A percentile compares a stretch with the other conserved stretches of the same genome.
phyloP scores from a whole-genome alignment of 305 asterid species.

The Striga hermonthica region DNA sequence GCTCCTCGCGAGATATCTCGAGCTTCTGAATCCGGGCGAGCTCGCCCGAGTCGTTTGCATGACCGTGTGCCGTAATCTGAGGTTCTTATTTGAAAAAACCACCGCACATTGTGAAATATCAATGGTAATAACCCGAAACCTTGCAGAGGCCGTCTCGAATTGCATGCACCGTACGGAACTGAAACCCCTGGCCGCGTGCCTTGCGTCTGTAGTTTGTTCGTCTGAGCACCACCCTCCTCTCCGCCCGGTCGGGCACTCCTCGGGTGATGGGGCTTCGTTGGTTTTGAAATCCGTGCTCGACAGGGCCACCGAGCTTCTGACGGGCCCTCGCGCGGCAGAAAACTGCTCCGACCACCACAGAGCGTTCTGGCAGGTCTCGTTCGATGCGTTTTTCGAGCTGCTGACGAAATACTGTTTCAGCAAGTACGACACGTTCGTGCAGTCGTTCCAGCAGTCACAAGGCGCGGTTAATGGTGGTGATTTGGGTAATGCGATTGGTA shows the following conservation, averaged over 20 bases:
- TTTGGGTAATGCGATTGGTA: constrained; percentile 45
- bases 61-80: constrained; percentile 62
- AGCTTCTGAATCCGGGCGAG: constrained; percentile 50
- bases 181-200: constrained; percentile 56
- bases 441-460: constrained; percentile 39
- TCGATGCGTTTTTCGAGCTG: constrained; percentile 54
- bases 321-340: constrained; percentile 42
- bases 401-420: constrained; percentile 55
- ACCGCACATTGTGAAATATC: constrained; percentile 37
- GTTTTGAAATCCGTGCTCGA: constrained; percentile 52
- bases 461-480: constrained; percentile 40
- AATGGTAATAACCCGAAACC: constrained; percentile 32
- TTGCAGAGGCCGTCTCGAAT: constrained; percentile 41
- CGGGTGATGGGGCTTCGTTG: constrained; percentile 63
- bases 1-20: constrained; percentile 48
- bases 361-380: constrained; percentile 64
- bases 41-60: constrained; percentile 58
- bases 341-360: constrained; percentile 42
- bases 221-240: constrained; percentile 51
- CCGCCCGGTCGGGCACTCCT: constrained; percentile 52
- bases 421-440: constrained; percentile 52
- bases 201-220: constrained; percentile 65
- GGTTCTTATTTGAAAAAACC: constrained; percentile 52
- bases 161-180: constrained; percentile 48
- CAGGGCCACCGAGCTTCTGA: constrained; percentile 55